Evolutionary conservation across 805 yeast species (phyloP), one percentile per base, ranked within the genome.

Genomic region (Hermanozyma aechmeae): DNA sequence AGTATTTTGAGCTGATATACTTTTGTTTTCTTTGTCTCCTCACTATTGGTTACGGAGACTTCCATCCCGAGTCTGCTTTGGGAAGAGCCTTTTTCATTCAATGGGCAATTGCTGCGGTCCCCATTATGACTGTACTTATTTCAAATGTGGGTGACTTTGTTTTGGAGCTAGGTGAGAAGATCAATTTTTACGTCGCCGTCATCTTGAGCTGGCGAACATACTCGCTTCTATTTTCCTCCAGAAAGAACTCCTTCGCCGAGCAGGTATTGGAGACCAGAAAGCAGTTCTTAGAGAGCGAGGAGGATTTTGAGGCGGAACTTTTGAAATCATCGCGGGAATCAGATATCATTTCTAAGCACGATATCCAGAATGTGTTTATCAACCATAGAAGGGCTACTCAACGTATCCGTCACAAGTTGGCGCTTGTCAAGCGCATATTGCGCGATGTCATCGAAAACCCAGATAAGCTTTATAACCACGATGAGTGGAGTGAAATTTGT

Each of bases 21-120:
- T 85, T 82, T 45, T 73, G 87, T 35, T 74, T 79, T 37, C 55
- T 81, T 23, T 76, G 89, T 43, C 65, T 86, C 29, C 54, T 84
- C 5, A 82, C 95, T 0, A 79, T 86, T 32, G 95, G 95, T 1
- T 84, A 81, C 51, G 96, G 95, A 17, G 86, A 78, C 45, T 75
- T 61, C 40, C 61, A 73, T 1, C 94, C 95, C 1, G 32, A 28
- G 2, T 53, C 76, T 0, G 54, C 76, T 1, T 77, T 80, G 5
- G 93, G 94, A 1, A 56, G 79, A 24, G 69, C 79, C 1, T 73
- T 84, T 40, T 85, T 85, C 43, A 73, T 82, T 6, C 53, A 74
- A 7, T 86, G 95, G 95, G 79, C 86, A 0, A 48, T 86, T 13
- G 59, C 75, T 5, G 94, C 95, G 0, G 78, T 86, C 14, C 96